Evolutionary conservation across 371 early-diverging fungal genomes (phyloP), one percentile per base, ranked within the genome.

Genomic region (Basidiobolus meristosporus): DNA sequence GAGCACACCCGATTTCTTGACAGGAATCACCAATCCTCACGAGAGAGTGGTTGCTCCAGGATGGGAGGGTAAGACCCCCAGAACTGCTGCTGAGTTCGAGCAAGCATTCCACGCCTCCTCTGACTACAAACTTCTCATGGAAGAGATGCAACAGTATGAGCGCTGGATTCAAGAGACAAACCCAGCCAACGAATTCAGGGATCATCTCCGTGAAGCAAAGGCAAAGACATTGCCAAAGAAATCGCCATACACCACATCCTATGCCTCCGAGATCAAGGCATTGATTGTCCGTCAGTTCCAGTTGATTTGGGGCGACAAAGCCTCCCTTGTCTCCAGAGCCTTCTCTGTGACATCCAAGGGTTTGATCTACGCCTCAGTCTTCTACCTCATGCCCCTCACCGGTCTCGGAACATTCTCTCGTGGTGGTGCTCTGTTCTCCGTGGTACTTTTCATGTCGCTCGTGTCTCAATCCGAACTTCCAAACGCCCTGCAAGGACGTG

Each of bases 1-100:
- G 52, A 81, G 77, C 5, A 70, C 69, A 0, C 66, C 84, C 1
- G n/a, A n/a, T n/a, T n/a, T n/a, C n/a, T n/a, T n/a, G n/a, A n/a
- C n/a, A n/a, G n/a, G n/a, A n/a, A n/a, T 75, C 14, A 78, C 73
- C 31, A 56, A 73, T 42, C 52, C 63, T n/a, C 47, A 68, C 21
- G 80, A 79, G 47, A 67, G 75, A 40, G 52, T 57, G 31, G 43
- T 68, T 17, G 49, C 56, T 19, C 54, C 64, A 3, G 79, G 73
- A 2, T 63, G 55, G 36, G 66, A 69, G 39, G 57, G 54, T 14
- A 45, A 43, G 31, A 56, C 57, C 0, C 74, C 74, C 1, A 43
- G 38, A 4, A 49, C 57, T 2, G 48, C 65, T 18, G 39, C 44
- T 17, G 57, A 65, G 41, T 70, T 73, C 14, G 65, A 68, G 44